phyloP scores from a whole-genome alignment of 2,329 filamentous ascomycete genomes.

The Beauveria pseudobassiana region DNA sequence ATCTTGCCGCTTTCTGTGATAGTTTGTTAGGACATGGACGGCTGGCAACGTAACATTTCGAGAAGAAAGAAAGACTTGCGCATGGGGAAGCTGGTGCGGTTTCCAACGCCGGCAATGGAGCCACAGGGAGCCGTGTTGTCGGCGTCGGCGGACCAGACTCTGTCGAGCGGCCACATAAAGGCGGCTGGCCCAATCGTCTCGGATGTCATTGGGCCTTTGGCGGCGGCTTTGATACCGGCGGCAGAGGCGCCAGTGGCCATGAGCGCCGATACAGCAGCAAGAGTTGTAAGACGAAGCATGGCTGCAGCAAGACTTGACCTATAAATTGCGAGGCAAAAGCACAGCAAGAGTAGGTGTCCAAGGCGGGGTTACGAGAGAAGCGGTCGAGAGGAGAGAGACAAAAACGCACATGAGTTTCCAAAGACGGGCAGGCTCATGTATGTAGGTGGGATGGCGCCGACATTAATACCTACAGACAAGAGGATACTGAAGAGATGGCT shows the following conservation, averaged over 20 bases:
- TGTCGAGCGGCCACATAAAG: conserved; percentile 54
- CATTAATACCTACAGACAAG: background rate
- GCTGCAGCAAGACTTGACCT: background rate
- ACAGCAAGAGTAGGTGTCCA: background rate
- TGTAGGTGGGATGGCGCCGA: background rate
- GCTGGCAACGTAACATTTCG: too few species aligned
- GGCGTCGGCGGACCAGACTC: conserved; percentile 43
- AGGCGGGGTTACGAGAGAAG: background rate
- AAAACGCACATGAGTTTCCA: background rate
- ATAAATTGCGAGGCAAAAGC: too few species aligned
- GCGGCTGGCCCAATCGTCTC: conserved; percentile 46
- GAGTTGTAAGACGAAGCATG: conserved; percentile 17
- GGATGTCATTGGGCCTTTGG: conserved; percentile 7
- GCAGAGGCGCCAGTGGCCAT: conserved; percentile 9
- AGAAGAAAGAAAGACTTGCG: conserved; percentile 24
- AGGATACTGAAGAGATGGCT: background rate
- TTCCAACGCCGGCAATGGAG: conserved; percentile 36
- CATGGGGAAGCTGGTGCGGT: conserved; percentile 50
- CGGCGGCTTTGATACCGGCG: background rate
- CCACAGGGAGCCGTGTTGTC: conserved; percentile 54
- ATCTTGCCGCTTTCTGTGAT: conserved; percentile 43
- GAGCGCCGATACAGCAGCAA: conserved; percentile 8
- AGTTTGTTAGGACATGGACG: background rate
- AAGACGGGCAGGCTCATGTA: background rate
- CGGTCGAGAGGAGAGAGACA: background rate